A percentile compares a stretch with the other conserved stretches of the same genome.
Evolutionary conservation across 164 flowering plant genomes (phyloP).

Genomic region (Amborella trichopoda): DNA sequence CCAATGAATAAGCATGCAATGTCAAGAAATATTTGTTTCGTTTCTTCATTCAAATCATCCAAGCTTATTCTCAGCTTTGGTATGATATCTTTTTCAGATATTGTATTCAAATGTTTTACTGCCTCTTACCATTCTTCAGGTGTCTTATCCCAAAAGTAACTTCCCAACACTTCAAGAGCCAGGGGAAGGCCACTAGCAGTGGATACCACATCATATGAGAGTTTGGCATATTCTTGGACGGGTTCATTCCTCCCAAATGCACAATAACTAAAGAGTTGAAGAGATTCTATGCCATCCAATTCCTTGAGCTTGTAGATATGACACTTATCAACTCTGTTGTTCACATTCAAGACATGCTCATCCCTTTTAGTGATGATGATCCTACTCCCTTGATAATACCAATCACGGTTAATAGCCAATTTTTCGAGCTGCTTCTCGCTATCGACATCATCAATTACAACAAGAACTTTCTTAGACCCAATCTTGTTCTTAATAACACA

Average conservation of each 20-base stretch:
- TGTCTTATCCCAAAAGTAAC: not conserved
- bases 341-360: not conserved
- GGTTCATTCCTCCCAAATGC: not conserved
- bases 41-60: not conserved
- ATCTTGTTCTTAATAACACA: not conserved
- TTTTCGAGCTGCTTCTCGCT: not conserved
- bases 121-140: not conserved
- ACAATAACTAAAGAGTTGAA: not conserved
- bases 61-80: not conserved
- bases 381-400: not conserved
- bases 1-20: not conserved
- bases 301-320: not conserved
- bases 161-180: not conserved
- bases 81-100: not conserved
- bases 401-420: not conserved
- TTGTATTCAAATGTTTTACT: not conserved
- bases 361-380: not conserved
- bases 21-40: conserved; percentile 1
- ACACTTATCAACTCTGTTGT: not conserved
- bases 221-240: not conserved
- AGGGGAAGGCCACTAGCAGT: not conserved
- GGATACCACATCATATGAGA: not conserved
- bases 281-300: not conserved
- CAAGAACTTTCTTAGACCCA: not conserved
- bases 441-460: conserved; percentile 1